phyloP scores from a whole-genome alignment of 352 stramenopile species.

The Phytophthora pisi region DNA sequence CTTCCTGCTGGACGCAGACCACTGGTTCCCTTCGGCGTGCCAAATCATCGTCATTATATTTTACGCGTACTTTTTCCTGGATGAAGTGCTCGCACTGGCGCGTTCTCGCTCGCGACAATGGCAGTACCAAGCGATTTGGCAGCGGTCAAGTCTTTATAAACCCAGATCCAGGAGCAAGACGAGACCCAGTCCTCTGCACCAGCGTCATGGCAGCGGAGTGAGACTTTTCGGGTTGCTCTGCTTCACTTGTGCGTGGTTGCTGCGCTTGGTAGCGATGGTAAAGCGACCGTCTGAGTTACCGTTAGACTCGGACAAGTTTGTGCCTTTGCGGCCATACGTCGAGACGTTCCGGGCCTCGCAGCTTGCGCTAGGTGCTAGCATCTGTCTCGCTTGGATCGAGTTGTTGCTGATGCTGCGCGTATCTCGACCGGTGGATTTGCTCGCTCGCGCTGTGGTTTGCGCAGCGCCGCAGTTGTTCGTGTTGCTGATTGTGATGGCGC shows the following conservation, averaged over 20 bases:
- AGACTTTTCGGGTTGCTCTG: constrained; percentile 40
- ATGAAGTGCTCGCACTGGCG: constrained; percentile 44
- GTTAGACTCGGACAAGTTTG: constrained; percentile 38
- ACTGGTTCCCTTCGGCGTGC: constrained; percentile 34
- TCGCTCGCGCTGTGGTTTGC: constrained; percentile 42
- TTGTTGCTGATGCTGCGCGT: constrained; percentile 51
- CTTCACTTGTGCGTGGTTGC: constrained; percentile 53
- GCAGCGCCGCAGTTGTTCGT: constrained; percentile 39
- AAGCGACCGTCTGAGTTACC: constrained; percentile 42
- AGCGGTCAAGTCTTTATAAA: constrained; percentile 16
- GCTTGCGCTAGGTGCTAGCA: constrained; percentile 39
- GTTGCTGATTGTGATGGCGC: constrained; percentile 36
- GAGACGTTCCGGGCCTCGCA: constrained; percentile 47
- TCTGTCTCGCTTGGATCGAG: constrained; percentile 52
- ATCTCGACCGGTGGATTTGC: constrained; percentile 43
- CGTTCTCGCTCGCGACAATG: constrained; percentile 25
- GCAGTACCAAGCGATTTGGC: constrained; percentile 29
- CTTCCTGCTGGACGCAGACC: constrained; percentile 42
- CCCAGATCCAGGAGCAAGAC: background rate
- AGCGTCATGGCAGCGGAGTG: constrained; percentile 37
- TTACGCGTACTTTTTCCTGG: constrained; percentile 52
- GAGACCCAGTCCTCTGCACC: constrained; percentile 15
- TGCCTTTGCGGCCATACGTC: constrained; percentile 44
- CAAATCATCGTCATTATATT: constrained; percentile 42
- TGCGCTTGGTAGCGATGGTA: constrained; percentile 43